These are phyloP conservation scores for Paspalum vaginatum DNA, from an alignment of 176 grass and related monocot genomes.

Conservation along the genomic window DNA sequence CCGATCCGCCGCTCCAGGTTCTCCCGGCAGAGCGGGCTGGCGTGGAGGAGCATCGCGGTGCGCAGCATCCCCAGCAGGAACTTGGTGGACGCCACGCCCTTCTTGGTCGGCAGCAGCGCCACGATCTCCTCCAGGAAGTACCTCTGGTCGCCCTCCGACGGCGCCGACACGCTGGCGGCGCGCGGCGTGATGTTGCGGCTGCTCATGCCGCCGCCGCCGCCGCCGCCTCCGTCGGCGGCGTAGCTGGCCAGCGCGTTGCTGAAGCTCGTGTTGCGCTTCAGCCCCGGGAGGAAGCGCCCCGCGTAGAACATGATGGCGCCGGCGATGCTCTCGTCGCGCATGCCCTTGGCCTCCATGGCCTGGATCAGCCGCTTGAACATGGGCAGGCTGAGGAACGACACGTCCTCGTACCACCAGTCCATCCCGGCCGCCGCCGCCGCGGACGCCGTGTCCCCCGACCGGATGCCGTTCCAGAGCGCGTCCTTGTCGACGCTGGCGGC, in stretches of 20 bases:
- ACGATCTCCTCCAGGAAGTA: constrained; percentile 95
- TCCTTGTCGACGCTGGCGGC: constrained; percentile 34
- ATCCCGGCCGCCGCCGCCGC: constrained; percentile 1
- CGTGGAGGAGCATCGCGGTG: constrained; percentile 72
- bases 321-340: constrained; percentile 66
- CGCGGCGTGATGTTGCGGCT: constrained; percentile 56
- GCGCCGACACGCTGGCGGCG: constrained; percentile 43
- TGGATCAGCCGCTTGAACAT: constrained; percentile 85
- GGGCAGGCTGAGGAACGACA: constrained; percentile 67
- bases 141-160: constrained; percentile 72
- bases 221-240: neutral
- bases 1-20: constrained; percentile 83
- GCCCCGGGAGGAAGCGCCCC: constrained; percentile 57
- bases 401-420: constrained; percentile 88
- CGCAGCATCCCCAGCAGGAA: constrained; percentile 79
- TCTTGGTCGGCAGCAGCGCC: constrained; percentile 71
- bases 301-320: constrained; percentile 74
- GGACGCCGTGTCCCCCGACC: constrained; percentile 30
- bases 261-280: constrained; percentile 69
- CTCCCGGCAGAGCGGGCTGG: constrained; percentile 67
- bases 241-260: constrained; percentile 40
- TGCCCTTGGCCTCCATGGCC: constrained; percentile 68
- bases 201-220: constrained; percentile 21
- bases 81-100: constrained; percentile 73
- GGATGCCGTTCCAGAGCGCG: constrained; percentile 68